Evolutionary conservation across 1,284 basidiomycete genomes (phyloP).

Genomic region (Porogramme epimiltina): DNA sequence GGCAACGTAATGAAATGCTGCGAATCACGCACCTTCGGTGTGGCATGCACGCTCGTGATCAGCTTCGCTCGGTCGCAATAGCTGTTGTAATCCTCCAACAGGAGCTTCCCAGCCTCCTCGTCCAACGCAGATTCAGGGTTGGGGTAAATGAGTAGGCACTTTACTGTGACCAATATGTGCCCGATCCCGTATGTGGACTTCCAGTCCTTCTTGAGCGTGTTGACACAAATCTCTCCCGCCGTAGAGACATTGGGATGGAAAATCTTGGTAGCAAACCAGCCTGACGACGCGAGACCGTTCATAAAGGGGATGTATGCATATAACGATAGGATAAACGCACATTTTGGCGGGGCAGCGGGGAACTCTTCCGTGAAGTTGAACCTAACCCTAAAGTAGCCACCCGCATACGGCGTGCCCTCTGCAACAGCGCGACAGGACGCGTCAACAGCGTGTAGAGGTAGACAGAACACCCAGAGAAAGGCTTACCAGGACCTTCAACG

Average conservation of each 20-base stretch:
- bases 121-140: conserved; percentile 96
- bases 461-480: conserved; percentile 12
- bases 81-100: conserved; percentile 87
- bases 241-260: conserved; percentile 96
- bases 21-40: conserved; percentile 47
- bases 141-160: conserved; percentile 93
- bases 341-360: conserved; percentile 89
- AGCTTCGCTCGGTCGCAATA: conserved; percentile 82
- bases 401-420: conserved; percentile 92
- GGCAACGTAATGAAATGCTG: not conserved
- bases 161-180: conserved; percentile 90
- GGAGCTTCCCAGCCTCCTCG: conserved; percentile 90
- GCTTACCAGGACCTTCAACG: conserved; percentile 77
- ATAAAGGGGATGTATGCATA: not conserved
- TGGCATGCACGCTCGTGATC: conserved; percentile 86
- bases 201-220: conserved; percentile 98
- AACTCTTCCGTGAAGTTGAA: conserved; percentile 91
- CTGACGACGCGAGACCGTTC: conserved; percentile 41
- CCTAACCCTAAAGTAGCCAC: conserved; percentile 87
- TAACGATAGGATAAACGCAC: conserved; percentile 45
- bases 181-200: conserved; percentile 88
- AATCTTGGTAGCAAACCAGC: conserved; percentile 90
- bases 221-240: conserved; percentile 93
- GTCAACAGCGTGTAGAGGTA: conserved; percentile 30
- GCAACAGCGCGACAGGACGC: conserved; percentile 14